Evolutionary conservation across 129 eudicot species (phyloP).

Genomic region (Centaurea solstitialis): DNA sequence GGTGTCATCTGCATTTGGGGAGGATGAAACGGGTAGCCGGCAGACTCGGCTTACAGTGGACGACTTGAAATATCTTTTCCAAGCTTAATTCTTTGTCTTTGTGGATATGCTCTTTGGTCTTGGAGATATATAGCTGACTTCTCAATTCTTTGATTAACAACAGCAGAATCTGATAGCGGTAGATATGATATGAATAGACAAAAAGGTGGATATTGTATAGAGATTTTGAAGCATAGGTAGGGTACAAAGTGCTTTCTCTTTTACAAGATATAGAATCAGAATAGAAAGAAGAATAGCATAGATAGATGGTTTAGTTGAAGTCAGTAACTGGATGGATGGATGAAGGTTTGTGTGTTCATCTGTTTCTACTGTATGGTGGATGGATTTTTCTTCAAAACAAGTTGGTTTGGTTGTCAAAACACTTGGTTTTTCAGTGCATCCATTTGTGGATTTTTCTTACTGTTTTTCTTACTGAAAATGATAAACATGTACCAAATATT

Average conservation of each 20-base stretch:
- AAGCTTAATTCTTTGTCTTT: slow-evolving; percentile 17
- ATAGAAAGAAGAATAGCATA: background rate
- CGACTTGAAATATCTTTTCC: slow-evolving; percentile 80
- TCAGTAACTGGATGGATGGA: too few species aligned
- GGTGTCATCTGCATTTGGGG: slow-evolving; percentile 97
- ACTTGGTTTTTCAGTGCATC: too few species aligned
- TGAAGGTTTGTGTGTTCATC: too few species aligned
- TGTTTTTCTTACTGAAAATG: too few species aligned
- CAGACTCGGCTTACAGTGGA: slow-evolving; percentile 87
- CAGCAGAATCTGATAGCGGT: background rate
- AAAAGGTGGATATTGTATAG: background rate
- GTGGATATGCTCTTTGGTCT: background rate
- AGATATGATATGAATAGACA: background rate
- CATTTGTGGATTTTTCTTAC: too few species aligned
- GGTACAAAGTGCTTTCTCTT: background rate
- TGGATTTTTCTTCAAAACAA: too few species aligned
- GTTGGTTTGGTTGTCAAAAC: too few species aligned
- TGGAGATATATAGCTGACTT: background rate
- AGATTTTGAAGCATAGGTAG: background rate
- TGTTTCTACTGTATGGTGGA: too few species aligned
- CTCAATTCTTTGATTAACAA: background rate
- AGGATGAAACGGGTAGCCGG: slow-evolving; percentile 73
- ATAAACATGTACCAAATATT: too few species aligned
- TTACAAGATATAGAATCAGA: too few species aligned
- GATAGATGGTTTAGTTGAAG: background rate